phyloP scores from a whole-genome alignment of 2,329 filamentous ascomycete species.

The Penicillium frequentans region DNA sequence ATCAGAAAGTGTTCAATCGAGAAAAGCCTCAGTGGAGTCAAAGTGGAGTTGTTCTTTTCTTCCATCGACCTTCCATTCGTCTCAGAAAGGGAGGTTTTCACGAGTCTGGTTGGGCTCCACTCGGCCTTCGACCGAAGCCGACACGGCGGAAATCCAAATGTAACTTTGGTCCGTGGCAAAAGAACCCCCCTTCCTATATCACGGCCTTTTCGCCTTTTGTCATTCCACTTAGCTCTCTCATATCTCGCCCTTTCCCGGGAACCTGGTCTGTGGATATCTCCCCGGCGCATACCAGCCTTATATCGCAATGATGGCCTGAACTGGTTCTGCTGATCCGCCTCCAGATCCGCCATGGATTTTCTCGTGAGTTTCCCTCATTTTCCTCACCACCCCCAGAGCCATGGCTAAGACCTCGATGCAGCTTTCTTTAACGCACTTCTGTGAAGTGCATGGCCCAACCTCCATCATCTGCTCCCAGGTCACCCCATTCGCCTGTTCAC shows the following conservation, averaged over 20 bases:
- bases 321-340: slow-evolving; percentile 18
- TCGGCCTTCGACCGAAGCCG: slow-evolving; percentile 15
- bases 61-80: slow-evolving; percentile 20
- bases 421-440: slow-evolving; percentile 64
- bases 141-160: slow-evolving; percentile 2
- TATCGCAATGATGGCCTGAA: slow-evolving; percentile 34
- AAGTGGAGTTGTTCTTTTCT: slow-evolving; percentile 10
- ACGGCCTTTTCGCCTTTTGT: neutral
- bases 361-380: slow-evolving; percentile 40
- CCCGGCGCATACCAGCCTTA: slow-evolving; percentile 25
- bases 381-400: neutral
- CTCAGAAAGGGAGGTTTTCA: slow-evolving; percentile 14
- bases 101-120: slow-evolving; percentile 7
- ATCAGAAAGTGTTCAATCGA: neutral
- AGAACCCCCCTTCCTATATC: slow-evolving; percentile 2
- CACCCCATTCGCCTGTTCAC: slow-evolving; percentile 53
- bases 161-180: slow-evolving; percentile 19
- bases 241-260: slow-evolving; percentile 13
- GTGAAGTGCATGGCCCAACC: slow-evolving; percentile 62
- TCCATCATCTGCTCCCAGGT: slow-evolving; percentile 63
- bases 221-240: neutral
- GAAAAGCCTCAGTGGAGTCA: slow-evolving; percentile 12
- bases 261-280: slow-evolving; percentile 17
- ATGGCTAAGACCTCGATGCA: slow-evolving; percentile 26
- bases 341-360: slow-evolving; percentile 41